A percentile compares a stretch with the other conserved stretches of the same genome.
These are phyloP conservation scores for Phyllosticta ampelicida DNA, from an alignment of 2,329 filamentous ascomycete genomes.

Conservation along the genomic window DNA sequence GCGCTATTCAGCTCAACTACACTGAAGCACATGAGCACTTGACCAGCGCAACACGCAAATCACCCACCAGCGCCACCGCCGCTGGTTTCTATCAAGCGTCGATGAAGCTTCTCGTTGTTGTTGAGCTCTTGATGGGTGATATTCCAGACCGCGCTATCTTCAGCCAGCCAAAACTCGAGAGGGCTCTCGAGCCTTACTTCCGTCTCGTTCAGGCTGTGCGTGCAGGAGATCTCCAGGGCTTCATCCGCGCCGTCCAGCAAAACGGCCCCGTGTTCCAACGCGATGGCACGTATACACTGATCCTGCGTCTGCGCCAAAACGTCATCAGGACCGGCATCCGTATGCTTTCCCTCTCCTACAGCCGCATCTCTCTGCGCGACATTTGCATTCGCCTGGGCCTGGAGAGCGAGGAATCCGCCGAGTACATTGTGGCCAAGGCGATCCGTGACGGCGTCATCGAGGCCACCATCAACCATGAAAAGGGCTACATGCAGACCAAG, in stretches of 20 bases:
- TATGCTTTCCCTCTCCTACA: conserved; percentile 98
- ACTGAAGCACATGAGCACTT: conserved; percentile 94
- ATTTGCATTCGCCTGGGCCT: conserved; percentile 93
- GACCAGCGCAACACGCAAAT: conserved; percentile 87
- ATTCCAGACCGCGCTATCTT: conserved; percentile 94
- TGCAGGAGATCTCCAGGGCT: conserved; percentile 90
- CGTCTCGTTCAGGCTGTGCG: conserved; percentile 89
- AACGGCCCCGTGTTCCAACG: conserved; percentile 79
- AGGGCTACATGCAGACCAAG: conserved; percentile 94
- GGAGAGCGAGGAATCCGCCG: conserved; percentile 91
- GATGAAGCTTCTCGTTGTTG: conserved; percentile 90
- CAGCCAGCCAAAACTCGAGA: conserved; percentile 78
- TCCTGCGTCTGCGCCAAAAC: conserved; percentile 89
- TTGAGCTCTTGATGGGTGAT: conserved; percentile 96
- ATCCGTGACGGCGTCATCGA: conserved; percentile 94
- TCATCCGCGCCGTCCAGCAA: conserved; percentile 73
- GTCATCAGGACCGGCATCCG: conserved; percentile 99
- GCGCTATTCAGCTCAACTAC: conserved; percentile 91
- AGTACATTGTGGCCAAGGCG: conserved; percentile 98
- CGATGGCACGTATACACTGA: conserved; percentile 90
- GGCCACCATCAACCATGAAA: conserved; percentile 79
- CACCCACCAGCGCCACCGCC: conserved; percentile 78
- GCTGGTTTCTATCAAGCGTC: conserved; percentile 93
- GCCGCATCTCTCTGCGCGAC: conserved; percentile 89
- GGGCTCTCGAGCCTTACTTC: conserved; percentile 84